Evolutionary conservation across 805 yeast species (phyloP), one percentile per base, ranked within the genome.

Genomic region (Ogataea polymorpha): DNA sequence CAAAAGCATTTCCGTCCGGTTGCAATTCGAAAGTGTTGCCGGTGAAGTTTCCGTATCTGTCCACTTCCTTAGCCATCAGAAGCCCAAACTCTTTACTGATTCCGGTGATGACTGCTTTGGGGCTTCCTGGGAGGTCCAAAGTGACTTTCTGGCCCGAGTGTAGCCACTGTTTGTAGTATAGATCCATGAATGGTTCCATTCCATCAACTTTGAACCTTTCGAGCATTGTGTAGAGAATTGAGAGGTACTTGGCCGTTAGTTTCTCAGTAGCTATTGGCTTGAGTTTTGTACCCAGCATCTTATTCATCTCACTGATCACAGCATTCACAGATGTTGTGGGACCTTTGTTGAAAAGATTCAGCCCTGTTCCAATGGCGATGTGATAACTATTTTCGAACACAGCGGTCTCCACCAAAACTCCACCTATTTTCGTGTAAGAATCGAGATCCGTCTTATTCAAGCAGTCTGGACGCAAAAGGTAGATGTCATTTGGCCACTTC

Each of bases 1-100:
- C 98, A 56, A 93, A 93, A 3, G 97, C 87, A 59, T 93, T 93
- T 1, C 99, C 99, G 62, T 93, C 99, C 0, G 99, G 98, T 61
- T 90, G 97, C 34, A 93, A 66, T 51, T 87, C 83, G 49, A 74
- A 80, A 4, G 55, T 66, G 30, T 67, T 71, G 0, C 87, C 86
- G 2, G 82, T 77, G 12, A 67, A 67, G 10, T 51, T 56, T 16
- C 72, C 73, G 11, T 62, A 55, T 5, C 62, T 50, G 36, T 75
- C 74, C 6, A 80, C 60, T 48, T 86, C 96, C 45, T 78, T 80
- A 2, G 86, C 99, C 11, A 80, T 63, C 43, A 93, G 65, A 66
- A 90, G 68, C 0, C 99, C 99, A 62, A 82, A 85, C 41, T 89
- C 96, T 2, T 71, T 67, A 0, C 95, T 82, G 32, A 93, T 90